Conservation (phyloP, 2,329 filamentous ascomycete genomes). For the Ciborinia camelliae region DNA sequence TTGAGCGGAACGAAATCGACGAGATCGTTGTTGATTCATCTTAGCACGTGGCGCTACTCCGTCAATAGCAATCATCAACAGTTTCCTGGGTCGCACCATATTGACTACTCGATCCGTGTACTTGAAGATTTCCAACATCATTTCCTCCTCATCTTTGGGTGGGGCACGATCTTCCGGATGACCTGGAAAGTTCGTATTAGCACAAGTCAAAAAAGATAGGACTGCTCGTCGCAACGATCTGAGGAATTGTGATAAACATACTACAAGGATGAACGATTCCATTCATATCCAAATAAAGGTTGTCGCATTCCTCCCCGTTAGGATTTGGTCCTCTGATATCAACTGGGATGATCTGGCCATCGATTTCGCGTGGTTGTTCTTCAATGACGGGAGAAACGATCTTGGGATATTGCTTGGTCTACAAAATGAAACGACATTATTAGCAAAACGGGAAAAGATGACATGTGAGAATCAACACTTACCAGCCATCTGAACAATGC, state of each 20-base stretch:
- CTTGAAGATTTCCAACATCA: conserved; percentile 98
- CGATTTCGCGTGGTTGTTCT: conserved; percentile 75
- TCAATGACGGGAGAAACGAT: conserved; percentile 91
- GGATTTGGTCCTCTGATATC: conserved; percentile 84
- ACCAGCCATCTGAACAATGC: conserved; percentile 78
- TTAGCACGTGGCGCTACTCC: conserved; percentile 96
- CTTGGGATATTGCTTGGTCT: conserved; percentile 92
- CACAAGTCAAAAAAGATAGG: neutral
- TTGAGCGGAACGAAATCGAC: conserved; percentile 89
- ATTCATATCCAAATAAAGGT: conserved; percentile 98
- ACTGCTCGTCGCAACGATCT: neutral
- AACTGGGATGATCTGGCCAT: conserved; percentile 80
- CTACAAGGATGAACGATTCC: conserved; percentile 97
- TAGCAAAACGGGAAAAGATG: neutral
- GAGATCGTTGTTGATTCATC: conserved; percentile 98
- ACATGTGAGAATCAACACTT: neutral
- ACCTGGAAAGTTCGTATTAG: conserved; percentile 6
- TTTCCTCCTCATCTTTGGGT: conserved; percentile 92
- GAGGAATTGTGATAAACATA: conserved; percentile 5
- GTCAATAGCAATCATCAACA: conserved; percentile 97
- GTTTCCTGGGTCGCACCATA: conserved; percentile 94
- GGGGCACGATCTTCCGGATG: conserved; percentile 92
- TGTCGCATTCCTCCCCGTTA: conserved; percentile 97
- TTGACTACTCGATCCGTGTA: conserved; percentile 99
- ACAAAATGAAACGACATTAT: neutral